Conservation (phyloP, 23 red algal species). For the Rhodosorus marinus region DNA sequence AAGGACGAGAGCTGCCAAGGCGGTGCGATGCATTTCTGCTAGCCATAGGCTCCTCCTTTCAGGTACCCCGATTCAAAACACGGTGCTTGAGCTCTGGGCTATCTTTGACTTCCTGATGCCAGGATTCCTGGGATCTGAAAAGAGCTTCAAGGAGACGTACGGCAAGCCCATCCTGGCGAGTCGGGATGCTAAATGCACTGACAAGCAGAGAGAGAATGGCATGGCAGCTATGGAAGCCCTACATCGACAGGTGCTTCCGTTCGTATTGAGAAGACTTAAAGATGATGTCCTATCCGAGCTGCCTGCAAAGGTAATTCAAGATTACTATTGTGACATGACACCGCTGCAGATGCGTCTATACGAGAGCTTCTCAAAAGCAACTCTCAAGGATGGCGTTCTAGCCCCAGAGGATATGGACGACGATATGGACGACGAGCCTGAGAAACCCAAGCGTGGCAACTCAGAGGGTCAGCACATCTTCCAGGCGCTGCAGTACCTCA, state of each 20-base stretch:
- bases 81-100: constrained; percentile 82
- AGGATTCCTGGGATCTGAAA: constrained; percentile 72
- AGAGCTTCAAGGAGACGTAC: constrained; percentile 54
- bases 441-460: neutral
- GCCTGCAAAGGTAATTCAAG: constrained; percentile 96
- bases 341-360: constrained; percentile 62
- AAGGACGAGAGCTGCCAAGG: constrained; percentile 55
- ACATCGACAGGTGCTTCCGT: constrained; percentile 93
- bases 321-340: constrained; percentile 65
- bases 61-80: constrained; percentile 94
- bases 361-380: constrained; percentile 38
- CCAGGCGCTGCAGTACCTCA: constrained; percentile 46
- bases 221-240: constrained; percentile 51
- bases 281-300: constrained; percentile 80
- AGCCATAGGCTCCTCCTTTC: constrained; percentile 69
- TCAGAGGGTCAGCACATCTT: constrained; percentile 20
- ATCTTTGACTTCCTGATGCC: constrained; percentile 99
- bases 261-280: constrained; percentile 81
- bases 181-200: constrained; percentile 29
- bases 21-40: constrained; percentile 51
- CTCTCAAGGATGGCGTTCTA: neutral
- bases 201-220: constrained; percentile 50
- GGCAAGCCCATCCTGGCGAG: constrained; percentile 71
- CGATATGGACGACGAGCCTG: neutral
- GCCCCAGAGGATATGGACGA: neutral